phyloP scores from a whole-genome alignment of 1,284 basidiomycete species.

The Coriolopsis trogii region DNA sequence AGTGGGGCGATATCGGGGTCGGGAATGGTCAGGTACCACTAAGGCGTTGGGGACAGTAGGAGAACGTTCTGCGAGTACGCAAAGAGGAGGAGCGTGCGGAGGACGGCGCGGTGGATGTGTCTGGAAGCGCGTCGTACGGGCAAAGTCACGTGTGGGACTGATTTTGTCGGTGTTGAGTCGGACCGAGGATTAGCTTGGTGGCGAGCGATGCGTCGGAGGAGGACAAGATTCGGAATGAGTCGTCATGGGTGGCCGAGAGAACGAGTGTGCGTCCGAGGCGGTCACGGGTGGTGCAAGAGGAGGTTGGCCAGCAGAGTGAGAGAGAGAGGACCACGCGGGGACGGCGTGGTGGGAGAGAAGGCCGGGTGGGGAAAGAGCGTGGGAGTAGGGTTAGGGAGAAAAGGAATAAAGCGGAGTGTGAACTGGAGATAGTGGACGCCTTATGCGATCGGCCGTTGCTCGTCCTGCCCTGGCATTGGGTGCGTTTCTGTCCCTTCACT shows the following conservation, averaged over 20 bases:
- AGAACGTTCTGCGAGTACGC: conserved; percentile 12
- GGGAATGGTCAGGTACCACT: conserved; percentile 1
- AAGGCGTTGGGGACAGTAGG: conserved; percentile 1
- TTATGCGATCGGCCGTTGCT: conserved; percentile 17
- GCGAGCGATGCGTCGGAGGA: conserved; percentile 12
- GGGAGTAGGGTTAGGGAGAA: conserved; percentile 6
- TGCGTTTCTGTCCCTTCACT: conserved; percentile 6
- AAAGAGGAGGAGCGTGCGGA: not conserved
- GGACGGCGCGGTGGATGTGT: not conserved
- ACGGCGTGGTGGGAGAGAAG: conserved; percentile 21
- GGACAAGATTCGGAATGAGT: conserved; percentile 14
- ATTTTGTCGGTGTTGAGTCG: conserved; percentile 20
- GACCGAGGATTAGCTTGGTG: conserved; percentile 20
- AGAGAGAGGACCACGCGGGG: conserved; percentile 14
- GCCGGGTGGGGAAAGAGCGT: conserved; percentile 9
- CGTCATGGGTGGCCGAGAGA: conserved; percentile 13
- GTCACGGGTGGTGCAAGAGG: conserved; percentile 14
- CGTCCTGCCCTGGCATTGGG: no score
- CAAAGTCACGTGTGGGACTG: conserved; percentile 18
- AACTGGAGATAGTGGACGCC: conserved; percentile 14
- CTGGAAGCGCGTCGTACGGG: conserved; percentile 7
- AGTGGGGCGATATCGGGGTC: conserved; percentile 3
- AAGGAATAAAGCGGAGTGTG: conserved; percentile 12
- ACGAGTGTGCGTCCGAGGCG: not conserved
- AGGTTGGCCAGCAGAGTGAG: not conserved